Evolutionary conservation across 2,329 filamentous ascomycete genomes (phyloP).

Genomic region (Furcasterigmium sp.): DNA sequence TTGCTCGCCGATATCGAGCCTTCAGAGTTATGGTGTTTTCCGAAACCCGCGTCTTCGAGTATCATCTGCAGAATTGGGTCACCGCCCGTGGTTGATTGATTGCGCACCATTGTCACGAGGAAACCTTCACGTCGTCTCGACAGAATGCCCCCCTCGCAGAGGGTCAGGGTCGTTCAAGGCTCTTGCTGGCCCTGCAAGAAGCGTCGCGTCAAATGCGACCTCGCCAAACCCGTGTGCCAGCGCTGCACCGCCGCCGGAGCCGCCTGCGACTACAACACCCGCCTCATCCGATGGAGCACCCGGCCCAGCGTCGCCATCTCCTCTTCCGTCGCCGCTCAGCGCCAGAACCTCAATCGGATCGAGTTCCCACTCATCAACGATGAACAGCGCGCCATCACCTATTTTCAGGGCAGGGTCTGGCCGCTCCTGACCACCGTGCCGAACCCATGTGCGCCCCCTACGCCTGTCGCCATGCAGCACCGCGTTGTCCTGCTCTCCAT

Average conservation of each 20-base stretch:
- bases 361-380: constrained; percentile 13
- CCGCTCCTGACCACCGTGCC: constrained; percentile 21
- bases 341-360: constrained; percentile 13
- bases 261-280: constrained; percentile 29
- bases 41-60: constrained; percentile 2
- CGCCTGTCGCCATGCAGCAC: constrained; percentile 21
- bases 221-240: constrained; percentile 28
- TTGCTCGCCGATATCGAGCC: background rate
- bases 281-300: constrained; percentile 36
- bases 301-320: constrained; percentile 22
- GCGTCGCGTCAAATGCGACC: constrained; percentile 35
- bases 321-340: constrained; percentile 17
- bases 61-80: constrained; percentile 4
- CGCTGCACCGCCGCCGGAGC: constrained; percentile 21
- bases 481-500: constrained; percentile 25
- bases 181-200: constrained; percentile 40
- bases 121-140: too few species aligned
- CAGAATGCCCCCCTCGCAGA: constrained; percentile 1
- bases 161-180: constrained; percentile 24
- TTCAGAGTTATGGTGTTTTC: constrained; percentile 1
- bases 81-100: constrained; percentile 1
- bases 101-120: too few species aligned
- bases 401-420: constrained; percentile 27
- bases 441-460: constrained; percentile 23
- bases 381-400: constrained; percentile 24